These are phyloP conservation scores for Beauveria bassiana DNA, from an alignment of 2,329 filamentous ascomycete species.

Conservation along the genomic window DNA sequence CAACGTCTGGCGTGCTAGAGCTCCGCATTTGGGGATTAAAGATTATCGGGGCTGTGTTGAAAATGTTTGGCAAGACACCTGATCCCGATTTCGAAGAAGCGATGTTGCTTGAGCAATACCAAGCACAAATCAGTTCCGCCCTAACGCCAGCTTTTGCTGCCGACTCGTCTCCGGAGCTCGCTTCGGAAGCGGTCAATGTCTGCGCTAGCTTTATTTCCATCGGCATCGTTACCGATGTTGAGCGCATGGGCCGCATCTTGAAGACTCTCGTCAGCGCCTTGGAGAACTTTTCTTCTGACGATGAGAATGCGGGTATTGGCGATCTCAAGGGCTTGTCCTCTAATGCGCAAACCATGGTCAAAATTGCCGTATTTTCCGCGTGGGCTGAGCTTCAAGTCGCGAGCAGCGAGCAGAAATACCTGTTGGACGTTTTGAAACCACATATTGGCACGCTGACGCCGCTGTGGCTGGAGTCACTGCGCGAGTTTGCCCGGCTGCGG, in stretches of 20 bases:
- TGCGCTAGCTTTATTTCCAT: conserved; percentile 97
- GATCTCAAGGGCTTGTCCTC: conserved; percentile 88
- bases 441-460: conserved; percentile 87
- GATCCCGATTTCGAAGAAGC: conserved; percentile 98
- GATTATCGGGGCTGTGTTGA: conserved; percentile 87
- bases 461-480: conserved; percentile 84
- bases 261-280: conserved; percentile 86
- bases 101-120: conserved; percentile 93
- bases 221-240: conserved; percentile 93
- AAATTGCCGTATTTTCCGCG: conserved; percentile 91
- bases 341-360: conserved; percentile 97
- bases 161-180: conserved; percentile 92
- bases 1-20: conserved; percentile 85
- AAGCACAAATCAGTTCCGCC: conserved; percentile 95
- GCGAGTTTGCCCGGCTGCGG: conserved; percentile 84
- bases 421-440: conserved; percentile 80
- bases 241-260: conserved; percentile 96
- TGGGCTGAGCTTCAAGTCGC: conserved; percentile 97
- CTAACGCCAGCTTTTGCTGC: conserved; percentile 92
- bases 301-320: conserved; percentile 78
- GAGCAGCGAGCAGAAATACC: conserved; percentile 82
- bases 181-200: conserved; percentile 92
- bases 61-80: conserved; percentile 90
- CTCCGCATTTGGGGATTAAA: conserved; percentile 85
- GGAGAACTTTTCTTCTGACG: conserved; percentile 81